These are phyloP conservation scores for Fomitiporia mediterranea DNA, from an alignment of 1,284 basidiomycete species.

Conservation along the genomic window DNA sequence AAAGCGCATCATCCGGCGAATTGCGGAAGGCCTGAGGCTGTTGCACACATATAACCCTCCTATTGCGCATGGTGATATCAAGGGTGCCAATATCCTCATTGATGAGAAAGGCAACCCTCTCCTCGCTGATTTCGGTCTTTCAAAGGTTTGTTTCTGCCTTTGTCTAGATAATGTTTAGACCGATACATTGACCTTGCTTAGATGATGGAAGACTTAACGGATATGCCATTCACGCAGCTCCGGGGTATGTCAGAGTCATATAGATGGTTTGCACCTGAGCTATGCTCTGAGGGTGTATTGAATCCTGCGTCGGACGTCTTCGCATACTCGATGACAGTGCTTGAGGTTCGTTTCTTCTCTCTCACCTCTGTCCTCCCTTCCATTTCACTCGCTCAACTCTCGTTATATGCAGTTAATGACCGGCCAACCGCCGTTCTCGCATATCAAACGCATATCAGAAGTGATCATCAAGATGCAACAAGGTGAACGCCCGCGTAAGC, in stretches of 20 bases:
- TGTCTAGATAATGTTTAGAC: neutral
- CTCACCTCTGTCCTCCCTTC: neutral
- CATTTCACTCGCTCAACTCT: neutral
- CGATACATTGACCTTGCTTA: slow-evolving; percentile 21
- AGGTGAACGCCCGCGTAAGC: slow-evolving; percentile 36
- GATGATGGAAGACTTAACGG: slow-evolving; percentile 52
- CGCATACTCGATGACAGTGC: slow-evolving; percentile 49
- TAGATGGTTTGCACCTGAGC: slow-evolving; percentile 52
- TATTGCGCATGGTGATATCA: slow-evolving; percentile 51
- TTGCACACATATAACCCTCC: slow-evolving; percentile 45
- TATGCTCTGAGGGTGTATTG: slow-evolving; percentile 44
- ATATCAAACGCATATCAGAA: slow-evolving; percentile 43
- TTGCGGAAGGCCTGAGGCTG: slow-evolving; percentile 42
- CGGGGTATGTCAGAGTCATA: slow-evolving; percentile 43
- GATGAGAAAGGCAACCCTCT: slow-evolving; percentile 42
- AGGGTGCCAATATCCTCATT: slow-evolving; percentile 50
- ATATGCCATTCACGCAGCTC: slow-evolving; percentile 49
- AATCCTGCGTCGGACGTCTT: slow-evolving; percentile 48
- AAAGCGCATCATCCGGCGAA: slow-evolving; percentile 37
- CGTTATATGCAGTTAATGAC: slow-evolving; percentile 39
- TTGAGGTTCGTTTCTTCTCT: slow-evolving; percentile 40
- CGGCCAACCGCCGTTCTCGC: slow-evolving; percentile 44
- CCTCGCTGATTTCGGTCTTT: slow-evolving; percentile 54
- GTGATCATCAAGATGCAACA: slow-evolving; percentile 41
- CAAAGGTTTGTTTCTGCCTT: slow-evolving; percentile 7